Percentiles rank a stretch among this genome's conserved stretches.
phyloP scores from a whole-genome alignment of 495 filamentous ascomycete genomes.

The Penicillium roqueforti region DNA sequence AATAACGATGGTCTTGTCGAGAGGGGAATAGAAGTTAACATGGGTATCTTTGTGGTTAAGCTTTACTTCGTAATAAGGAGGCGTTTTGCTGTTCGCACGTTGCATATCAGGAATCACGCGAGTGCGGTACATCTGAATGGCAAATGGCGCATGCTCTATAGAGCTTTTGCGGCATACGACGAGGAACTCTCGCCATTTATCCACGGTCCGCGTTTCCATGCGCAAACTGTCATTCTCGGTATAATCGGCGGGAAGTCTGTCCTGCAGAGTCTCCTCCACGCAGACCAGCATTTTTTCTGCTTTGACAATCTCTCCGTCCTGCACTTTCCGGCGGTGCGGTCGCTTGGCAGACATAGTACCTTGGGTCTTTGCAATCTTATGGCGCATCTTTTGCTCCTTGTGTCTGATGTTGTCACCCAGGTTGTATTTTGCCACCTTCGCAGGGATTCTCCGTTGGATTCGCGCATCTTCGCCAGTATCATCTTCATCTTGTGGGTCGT shows the following conservation, averaged over 20 bases:
- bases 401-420: constrained; percentile 43
- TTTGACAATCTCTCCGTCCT: constrained; percentile 65
- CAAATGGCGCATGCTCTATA: constrained; percentile 51
- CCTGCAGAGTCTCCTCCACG: constrained; percentile 53
- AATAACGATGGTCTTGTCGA: constrained; percentile 69
- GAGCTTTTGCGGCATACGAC: constrained; percentile 61
- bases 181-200: constrained; percentile 71
- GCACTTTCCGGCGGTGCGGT: constrained; percentile 37
- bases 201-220: constrained; percentile 55
- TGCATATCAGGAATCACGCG: constrained; percentile 64
- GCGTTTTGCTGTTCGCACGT: constrained; percentile 43
- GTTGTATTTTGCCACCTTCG: constrained; percentile 40
- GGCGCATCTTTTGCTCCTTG: constrained; percentile 36
- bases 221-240: constrained; percentile 62
- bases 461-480: constrained; percentile 10
- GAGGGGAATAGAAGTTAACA: constrained; percentile 66
- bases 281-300: constrained; percentile 72
- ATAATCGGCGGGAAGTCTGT: constrained; percentile 56
- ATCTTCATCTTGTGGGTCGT: constrained; percentile 34
- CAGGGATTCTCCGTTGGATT: constrained; percentile 19
- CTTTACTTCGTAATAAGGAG: constrained; percentile 53
- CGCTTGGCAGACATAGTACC: constrained; percentile 36
- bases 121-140: constrained; percentile 66
- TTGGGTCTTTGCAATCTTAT: constrained; percentile 37
- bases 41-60: constrained; percentile 50